Percentiles rank a stretch among this genome's conserved stretches.
Conservation (phyloP, 2,329 filamentous ascomycete species). For the Xylaria polymorpha region DNA sequence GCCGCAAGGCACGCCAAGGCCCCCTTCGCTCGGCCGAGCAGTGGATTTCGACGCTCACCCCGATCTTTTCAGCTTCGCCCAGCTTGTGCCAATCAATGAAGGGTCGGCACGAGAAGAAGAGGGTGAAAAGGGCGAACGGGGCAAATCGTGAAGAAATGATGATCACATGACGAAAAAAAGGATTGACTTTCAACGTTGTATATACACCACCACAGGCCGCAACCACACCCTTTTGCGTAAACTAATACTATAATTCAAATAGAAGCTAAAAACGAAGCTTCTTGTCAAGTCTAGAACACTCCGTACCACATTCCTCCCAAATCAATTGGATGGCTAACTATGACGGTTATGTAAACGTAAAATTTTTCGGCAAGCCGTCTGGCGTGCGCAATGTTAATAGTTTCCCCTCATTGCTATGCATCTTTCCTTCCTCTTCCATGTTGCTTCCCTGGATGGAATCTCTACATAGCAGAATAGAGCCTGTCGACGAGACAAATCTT, state of each 20-base stretch:
- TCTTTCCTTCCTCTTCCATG: not conserved
- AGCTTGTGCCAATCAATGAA: not conserved
- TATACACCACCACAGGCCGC: slow-evolving; percentile 24
- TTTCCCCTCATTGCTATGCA: not conserved
- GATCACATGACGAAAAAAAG: slow-evolving; percentile 2
- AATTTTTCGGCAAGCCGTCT: not conserved
- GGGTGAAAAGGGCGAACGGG: slow-evolving; percentile 24
- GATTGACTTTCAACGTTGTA: slow-evolving; percentile 30
- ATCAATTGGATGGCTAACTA: not conserved
- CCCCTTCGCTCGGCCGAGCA: not conserved
- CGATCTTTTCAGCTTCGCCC: not conserved
- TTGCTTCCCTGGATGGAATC: not conserved
- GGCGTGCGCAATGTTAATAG: not conserved
- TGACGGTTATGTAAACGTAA: not conserved
- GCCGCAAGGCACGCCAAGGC: not conserved
- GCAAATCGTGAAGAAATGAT: slow-evolving; percentile 33
- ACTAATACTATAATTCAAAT: slow-evolving; percentile 38
- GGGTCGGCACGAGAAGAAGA: not conserved
- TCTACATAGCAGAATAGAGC: slow-evolving; percentile 11
- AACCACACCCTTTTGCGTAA: slow-evolving; percentile 32
- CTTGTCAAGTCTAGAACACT: slow-evolving; percentile 23
- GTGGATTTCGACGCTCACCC: not conserved
- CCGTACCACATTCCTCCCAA: not conserved
- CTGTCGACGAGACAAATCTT: not conserved
- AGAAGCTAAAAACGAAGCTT: slow-evolving; percentile 26